phyloP scores from a whole-genome alignment of 371 early-diverging fungal species.

The Mucor plumbeus region DNA sequence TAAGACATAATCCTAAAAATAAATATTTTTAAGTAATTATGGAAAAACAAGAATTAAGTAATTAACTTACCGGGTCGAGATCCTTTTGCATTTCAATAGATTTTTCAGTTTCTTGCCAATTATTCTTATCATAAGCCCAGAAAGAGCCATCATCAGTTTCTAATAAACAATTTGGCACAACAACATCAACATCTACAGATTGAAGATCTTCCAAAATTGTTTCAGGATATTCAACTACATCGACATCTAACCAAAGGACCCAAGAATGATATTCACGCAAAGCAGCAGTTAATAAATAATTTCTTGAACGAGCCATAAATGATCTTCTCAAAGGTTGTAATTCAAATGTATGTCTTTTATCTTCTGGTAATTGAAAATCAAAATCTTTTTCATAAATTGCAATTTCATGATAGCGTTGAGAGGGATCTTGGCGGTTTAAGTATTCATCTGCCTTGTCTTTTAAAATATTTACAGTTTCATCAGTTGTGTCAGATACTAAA shows the following conservation, averaged over 20 bases:
- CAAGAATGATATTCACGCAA: conserved; percentile 55
- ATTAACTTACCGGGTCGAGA: conserved; percentile 35
- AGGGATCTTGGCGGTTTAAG: conserved; percentile 22
- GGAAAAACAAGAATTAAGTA: background rate
- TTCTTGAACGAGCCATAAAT: conserved; percentile 62
- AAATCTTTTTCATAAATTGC: conserved; percentile 61
- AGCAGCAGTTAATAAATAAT: conserved; percentile 58
- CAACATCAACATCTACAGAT: conserved; percentile 58
- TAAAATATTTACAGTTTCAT: conserved; percentile 51
- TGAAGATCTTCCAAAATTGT: conserved; percentile 59
- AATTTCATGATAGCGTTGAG: conserved; percentile 46
- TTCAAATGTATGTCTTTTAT: conserved; percentile 53
- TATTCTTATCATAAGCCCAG: conserved; percentile 70
- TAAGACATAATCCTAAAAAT: conserved; percentile 37
- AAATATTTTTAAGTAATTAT: background rate
- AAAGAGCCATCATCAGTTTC: conserved; percentile 48
- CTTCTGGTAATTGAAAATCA: conserved; percentile 53
- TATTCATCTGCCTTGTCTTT: conserved; percentile 39
- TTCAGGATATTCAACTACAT: conserved; percentile 55
- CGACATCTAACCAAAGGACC: conserved; percentile 67
- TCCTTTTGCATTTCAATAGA: conserved; percentile 56
- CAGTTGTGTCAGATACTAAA: conserved; percentile 62
- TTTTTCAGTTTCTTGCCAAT: conserved; percentile 69
- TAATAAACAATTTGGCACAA: conserved; percentile 62
- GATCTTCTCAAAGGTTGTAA: conserved; percentile 55